Percentiles rank a stretch among this genome's conserved stretches.
phyloP scores from a whole-genome alignment of 805 yeast genomes.

The Pichia exigua region DNA sequence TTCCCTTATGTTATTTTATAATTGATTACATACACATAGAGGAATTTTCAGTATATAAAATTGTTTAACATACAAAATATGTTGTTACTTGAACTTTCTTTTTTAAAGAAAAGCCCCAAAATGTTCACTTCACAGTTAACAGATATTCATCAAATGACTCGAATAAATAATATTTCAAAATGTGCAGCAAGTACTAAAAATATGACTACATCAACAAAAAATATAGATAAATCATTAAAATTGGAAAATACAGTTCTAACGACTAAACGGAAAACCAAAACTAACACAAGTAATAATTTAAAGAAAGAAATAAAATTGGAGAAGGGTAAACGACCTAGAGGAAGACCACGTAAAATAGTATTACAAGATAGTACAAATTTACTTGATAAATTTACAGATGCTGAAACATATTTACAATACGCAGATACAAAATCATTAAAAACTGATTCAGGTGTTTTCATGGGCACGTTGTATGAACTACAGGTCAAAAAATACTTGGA shows the following conservation, averaged over 20 bases:
- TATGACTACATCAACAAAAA: not conserved
- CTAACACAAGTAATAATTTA: not conserved
- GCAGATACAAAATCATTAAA: slow-evolving; percentile 29
- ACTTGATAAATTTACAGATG: slow-evolving; percentile 10
- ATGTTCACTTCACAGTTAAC: not conserved
- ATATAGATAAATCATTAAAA: not conserved
- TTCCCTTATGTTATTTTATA: not conserved
- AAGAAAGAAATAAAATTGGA: not conserved
- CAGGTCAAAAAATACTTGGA: slow-evolving; percentile 34
- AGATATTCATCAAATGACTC: not conserved
- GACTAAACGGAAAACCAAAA: not conserved
- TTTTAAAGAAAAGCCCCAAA: not conserved
- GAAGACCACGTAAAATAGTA: slow-evolving; percentile 5
- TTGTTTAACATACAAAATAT: not conserved
- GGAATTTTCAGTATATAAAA: not conserved
- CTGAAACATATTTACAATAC: slow-evolving; percentile 28
- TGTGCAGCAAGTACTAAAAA: not conserved
- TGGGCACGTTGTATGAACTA: slow-evolving; percentile 51
- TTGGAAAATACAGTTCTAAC: not conserved
- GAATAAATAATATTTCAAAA: slow-evolving; percentile 2
- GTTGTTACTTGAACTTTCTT: not conserved
- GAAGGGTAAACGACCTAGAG: slow-evolving; percentile 9
- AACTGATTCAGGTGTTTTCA: slow-evolving; percentile 41
- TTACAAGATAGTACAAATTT: not conserved
- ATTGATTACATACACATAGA: not conserved